These are phyloP conservation scores for Fusarium euwallaceae DNA, from an alignment of 2,329 filamentous ascomycete genomes.

Conservation along the genomic window DNA sequence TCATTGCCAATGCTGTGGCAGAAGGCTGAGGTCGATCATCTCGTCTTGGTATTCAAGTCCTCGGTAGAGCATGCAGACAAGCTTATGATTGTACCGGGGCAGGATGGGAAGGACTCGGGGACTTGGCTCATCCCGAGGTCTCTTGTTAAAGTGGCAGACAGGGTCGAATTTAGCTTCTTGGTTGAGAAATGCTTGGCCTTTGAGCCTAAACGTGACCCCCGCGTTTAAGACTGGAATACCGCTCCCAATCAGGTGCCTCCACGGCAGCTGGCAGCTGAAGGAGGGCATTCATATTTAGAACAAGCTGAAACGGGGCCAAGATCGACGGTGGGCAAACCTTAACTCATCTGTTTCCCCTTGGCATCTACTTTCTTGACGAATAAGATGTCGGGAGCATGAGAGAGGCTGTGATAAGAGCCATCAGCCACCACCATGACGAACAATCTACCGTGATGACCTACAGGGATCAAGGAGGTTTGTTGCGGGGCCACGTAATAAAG, in stretches of 20 bases:
- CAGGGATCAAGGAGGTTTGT: background rate
- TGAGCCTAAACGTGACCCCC: slow-evolving; percentile 17
- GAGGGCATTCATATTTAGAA: slow-evolving; percentile 21
- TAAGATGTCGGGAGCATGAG: background rate
- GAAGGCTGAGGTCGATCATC: slow-evolving; percentile 5
- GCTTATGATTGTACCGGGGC: background rate
- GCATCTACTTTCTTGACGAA: slow-evolving; percentile 7
- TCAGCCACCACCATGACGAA: slow-evolving; percentile 43
- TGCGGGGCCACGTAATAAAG: background rate
- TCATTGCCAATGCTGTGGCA: slow-evolving; percentile 16
- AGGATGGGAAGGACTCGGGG: background rate
- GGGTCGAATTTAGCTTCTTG: slow-evolving; percentile 3
- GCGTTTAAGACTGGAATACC: slow-evolving; percentile 1
- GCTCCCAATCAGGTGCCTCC: slow-evolving; percentile 15
- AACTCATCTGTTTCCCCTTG: slow-evolving; percentile 18
- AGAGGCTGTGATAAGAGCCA: slow-evolving; percentile 16
- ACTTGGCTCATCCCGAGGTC: slow-evolving; percentile 1
- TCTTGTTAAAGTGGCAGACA: background rate
- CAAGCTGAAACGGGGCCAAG: slow-evolving; percentile 8
- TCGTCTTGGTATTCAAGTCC: background rate
- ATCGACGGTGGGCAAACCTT: slow-evolving; percentile 6
- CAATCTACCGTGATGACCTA: background rate
- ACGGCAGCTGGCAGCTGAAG: slow-evolving; percentile 6
- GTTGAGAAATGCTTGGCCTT: slow-evolving; percentile 13
- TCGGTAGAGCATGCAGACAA: background rate